Evolutionary conservation across 1,284 basidiomycete species (phyloP).

Genomic region (Ustilago tritici): DNA sequence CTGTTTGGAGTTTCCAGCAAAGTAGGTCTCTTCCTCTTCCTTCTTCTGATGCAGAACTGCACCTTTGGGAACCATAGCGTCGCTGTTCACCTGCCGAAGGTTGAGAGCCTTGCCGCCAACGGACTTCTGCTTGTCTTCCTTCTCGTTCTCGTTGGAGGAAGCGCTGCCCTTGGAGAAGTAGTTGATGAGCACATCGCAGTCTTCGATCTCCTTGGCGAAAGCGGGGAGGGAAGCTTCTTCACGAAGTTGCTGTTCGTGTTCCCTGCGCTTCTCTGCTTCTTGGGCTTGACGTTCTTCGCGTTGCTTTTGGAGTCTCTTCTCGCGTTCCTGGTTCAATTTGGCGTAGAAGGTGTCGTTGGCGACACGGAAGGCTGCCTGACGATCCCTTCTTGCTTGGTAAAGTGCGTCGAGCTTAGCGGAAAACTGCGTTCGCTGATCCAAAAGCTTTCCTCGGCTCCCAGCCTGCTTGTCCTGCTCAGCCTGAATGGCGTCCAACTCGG

Average conservation of each 20-base stretch:
- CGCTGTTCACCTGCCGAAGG: slow-evolving; percentile 82
- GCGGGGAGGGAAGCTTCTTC: slow-evolving; percentile 93
- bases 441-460: slow-evolving; percentile 83
- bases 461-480: slow-evolving; percentile 87
- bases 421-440: slow-evolving; percentile 85
- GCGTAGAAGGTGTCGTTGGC: slow-evolving; percentile 65
- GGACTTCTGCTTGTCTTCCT: slow-evolving; percentile 38
- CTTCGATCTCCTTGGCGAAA: slow-evolving; percentile 93
- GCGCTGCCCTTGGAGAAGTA: slow-evolving; percentile 75
- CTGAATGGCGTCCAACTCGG: slow-evolving; percentile 87
- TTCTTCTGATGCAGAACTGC: slow-evolving; percentile 80
- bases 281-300: slow-evolving; percentile 85
- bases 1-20: slow-evolving; percentile 75
- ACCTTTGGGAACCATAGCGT: slow-evolving; percentile 75
- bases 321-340: slow-evolving; percentile 64
- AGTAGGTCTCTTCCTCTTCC: slow-evolving; percentile 82
- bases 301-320: slow-evolving; percentile 79
- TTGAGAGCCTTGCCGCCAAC: slow-evolving; percentile 80
- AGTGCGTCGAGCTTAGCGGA: slow-evolving; percentile 75
- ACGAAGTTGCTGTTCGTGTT: slow-evolving; percentile 82
- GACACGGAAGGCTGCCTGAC: slow-evolving; percentile 61
- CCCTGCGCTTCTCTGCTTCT: slow-evolving; percentile 85
- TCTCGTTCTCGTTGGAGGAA: slow-evolving; percentile 29
- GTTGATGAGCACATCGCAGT: slow-evolving; percentile 93
- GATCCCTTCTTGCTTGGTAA: slow-evolving; percentile 82